Base-by-base conservation (phyloP, 2,329 filamentous ascomycete species). In the Hypoxylon sp. region DNA sequence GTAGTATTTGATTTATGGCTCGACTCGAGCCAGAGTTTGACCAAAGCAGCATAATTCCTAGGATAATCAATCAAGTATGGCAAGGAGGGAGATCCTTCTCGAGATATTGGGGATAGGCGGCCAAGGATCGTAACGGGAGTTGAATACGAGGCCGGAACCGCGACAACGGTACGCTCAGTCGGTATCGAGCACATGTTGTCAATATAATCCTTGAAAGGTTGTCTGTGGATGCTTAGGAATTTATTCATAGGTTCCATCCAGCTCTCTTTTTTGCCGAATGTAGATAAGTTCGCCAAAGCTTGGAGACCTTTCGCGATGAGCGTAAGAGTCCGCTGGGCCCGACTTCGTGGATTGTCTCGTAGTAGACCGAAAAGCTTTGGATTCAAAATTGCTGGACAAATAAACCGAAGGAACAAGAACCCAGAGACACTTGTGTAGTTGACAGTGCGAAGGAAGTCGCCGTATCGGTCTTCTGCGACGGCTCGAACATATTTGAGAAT, bases 171-270 rank as follows among this genome's bases (percentile, higher is more conserved):
- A 53, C 88, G 86, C 51, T 94, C 91, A 2, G 91, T 88, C 1
- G 93, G 91, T 58, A 98, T 93, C 8, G 91, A 89, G 82, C 95
- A 98, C 51, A 98, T 88, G 31, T 89, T 86, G 77, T 98, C 94
- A 67, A 98, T 91, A 74, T 94, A 98, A 51, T 91, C 87, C 78
- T 94, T 97, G 80, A 98, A 94, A 42, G 92, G 88, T 73, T 91
- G 87, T 19, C 94, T 89, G 75, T 97, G 91, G 1, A 88, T 85
- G 8, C 85, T 86, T 39, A 98, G 83, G 74, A 98, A 98, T 47
- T 88, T 88, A 77, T 98, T 98, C 95, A 98, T 98, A 0, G 94
- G 94, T 81, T 97, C 94, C 94, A 98, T 98, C 94, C 94, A 98
- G n/a, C 92, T 90, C 80, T 98, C 95, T 78, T 97, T 97, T 77